A percentile compares a stretch with the other conserved stretches of the same genome.
These are phyloP conservation scores for Neostapfia colusana DNA, from an alignment of 176 grass and related monocot genomes.

Conservation along the genomic window DNA sequence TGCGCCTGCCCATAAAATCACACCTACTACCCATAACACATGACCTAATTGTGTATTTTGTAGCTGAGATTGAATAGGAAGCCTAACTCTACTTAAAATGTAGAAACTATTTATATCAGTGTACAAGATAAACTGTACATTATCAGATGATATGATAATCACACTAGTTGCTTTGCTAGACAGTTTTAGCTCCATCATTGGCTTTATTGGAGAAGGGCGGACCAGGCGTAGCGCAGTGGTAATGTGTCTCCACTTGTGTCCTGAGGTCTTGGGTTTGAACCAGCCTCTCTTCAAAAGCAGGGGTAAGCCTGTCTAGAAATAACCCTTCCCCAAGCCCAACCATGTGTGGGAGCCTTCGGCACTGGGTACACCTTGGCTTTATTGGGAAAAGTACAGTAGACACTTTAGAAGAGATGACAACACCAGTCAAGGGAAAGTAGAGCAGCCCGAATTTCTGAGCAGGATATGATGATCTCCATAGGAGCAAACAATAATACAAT, in stretches of 20 bases:
- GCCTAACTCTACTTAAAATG: neutral
- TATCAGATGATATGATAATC: slow-evolving; percentile 67
- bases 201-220: too few relatives aligned
- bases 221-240: too few relatives aligned
- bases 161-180: slow-evolving; percentile 52
- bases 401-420: slow-evolving; percentile 54
- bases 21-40: too few relatives aligned
- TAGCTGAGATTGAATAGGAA: neutral
- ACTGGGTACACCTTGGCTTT: too few relatives aligned
- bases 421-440: slow-evolving; percentile 66
- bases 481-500: slow-evolving; percentile 63
- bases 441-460: slow-evolving; percentile 44
- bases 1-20: too few relatives aligned
- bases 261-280: too few relatives aligned
- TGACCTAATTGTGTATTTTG: neutral
- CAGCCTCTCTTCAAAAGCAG: too few relatives aligned
- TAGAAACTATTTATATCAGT: neutral
- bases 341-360: too few relatives aligned
- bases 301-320: too few relatives aligned
- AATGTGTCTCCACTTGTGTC: too few relatives aligned
- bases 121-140: too few relatives aligned
- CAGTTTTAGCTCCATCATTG: slow-evolving; percentile 23
- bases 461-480: slow-evolving; percentile 55
- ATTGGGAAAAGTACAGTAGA: slow-evolving; percentile 56
- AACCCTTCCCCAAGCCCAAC: too few relatives aligned